Base-by-base conservation (phyloP, 1,284 basidiomycete species). In the Tilletia caries region DNA sequence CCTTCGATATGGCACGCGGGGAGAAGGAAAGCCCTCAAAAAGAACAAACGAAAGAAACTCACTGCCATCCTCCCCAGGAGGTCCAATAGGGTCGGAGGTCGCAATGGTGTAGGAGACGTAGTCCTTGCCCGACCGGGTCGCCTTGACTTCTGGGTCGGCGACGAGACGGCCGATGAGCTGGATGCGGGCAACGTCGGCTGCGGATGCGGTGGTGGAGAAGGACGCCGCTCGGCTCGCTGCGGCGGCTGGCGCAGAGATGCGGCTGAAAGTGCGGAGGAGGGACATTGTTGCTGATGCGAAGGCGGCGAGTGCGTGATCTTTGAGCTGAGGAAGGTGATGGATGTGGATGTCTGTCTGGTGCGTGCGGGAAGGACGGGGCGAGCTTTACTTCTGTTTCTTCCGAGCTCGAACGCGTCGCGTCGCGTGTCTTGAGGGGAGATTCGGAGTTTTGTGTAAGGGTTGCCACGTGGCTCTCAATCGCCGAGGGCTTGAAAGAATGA, bases 51-150 rank as follows among this genome's bases (percentile, higher is more conserved):
- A 2, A 13, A 2, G 18, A 25, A 0, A 67, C 65, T 46, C 65
- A 71, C 72, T 64, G 8, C 74, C 77, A 33, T 76, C 66, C 67
- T 82, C 80, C 13, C 69, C 73, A 12, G 79, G 78, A 12, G 76
- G 76, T 23, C 78, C 80, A 6, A 75, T 66, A 27, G 77, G 75
- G 64, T 83, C 81, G 23, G 69, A 76, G 12, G 80, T 82, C 12
- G 81, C 81, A 23, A 83, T 71, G 13, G 76, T 76, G 76, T 83
- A 83, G 34, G 76, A 73, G 12, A 79, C 73, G 72, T 77, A 83
- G 67, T 82, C 79, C 71, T 83, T 83, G 69, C 81, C 81, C 29
- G 71, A 75, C 68, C 75, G 75, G 67, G 78, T 81, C 25, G 73
- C 67, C 65, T 79, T 75, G 65, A 78, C 60, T 70, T 82, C 79